Evolutionary conservation across 2,329 filamentous ascomycete genomes (phyloP), one percentile per base, ranked within the genome.

Genomic region (Aureobasidium sp.): DNA sequence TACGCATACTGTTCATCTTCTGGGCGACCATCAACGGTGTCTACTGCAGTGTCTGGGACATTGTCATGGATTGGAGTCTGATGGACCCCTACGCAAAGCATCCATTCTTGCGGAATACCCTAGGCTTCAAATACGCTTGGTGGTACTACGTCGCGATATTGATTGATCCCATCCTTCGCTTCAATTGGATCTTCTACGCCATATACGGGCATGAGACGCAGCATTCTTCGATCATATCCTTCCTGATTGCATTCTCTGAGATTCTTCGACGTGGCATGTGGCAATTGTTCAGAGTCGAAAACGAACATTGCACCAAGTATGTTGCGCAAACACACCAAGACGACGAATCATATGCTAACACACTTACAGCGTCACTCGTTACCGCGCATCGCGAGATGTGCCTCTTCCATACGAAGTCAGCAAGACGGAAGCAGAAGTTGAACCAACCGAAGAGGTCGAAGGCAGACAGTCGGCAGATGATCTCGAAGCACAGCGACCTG

Each of bases 31-130:
- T 96, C 66, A 99, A 97, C 72, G 83, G 86, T 48, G 75, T 95
- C 31, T 97, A 97, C 73, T 87, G 83, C 67, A 91, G 85, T 11
- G 82, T 96, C 45, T 99, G 94, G 94, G 94, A 99, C 71, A 77
- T 99, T 1, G 85, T 91, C 66, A 97, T 97, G 89, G 94, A 99
- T 73, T 97, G 94, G 82, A 94, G 61, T 62, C 80, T 97, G n/a
- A 82, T 93, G 3, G 91, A 97, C 68, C 81, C 88, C 0, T 84
- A 87, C 61, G 84, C 89, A 0, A 68, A 68, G 49, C 82, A 83
- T 12, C 82, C 78, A 0, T 75, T 77, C 62, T 68, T 97, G 12
- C 87, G 94, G 7, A 85, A 93, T 63, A 87, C 89, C 9, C 81
- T 94, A 0, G 91, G 87, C 0, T 88, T 94, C 68, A 93, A 93